phyloP scores from a whole-genome alignment of 495 filamentous ascomycete species.

The Letharia columbiana region DNA sequence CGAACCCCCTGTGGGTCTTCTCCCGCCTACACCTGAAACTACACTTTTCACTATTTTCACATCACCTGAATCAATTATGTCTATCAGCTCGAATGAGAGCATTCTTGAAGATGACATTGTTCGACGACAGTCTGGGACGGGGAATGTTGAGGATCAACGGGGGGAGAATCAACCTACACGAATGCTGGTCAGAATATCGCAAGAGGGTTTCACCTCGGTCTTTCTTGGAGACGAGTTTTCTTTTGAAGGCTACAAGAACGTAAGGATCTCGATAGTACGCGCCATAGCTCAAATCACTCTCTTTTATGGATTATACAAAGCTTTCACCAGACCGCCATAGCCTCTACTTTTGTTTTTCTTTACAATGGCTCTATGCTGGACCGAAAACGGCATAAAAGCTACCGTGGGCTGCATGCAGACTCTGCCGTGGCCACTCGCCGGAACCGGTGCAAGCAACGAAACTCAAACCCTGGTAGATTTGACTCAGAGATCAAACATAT shows the following conservation, averaged over 20 bases:
- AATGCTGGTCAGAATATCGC: not conserved
- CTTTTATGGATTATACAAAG: not conserved
- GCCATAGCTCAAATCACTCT: not conserved
- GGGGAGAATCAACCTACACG: not conserved
- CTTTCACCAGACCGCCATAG: not conserved
- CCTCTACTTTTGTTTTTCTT: not conserved
- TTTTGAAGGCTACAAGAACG: not conserved
- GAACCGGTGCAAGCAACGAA: not conserved
- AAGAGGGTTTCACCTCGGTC: not conserved
- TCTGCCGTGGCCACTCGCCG: not conserved
- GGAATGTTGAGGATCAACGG: not conserved
- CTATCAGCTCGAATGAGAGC: not conserved
- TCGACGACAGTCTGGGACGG: not conserved
- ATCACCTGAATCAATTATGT: not conserved
- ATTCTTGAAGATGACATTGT: not conserved
- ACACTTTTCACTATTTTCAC: not conserved
- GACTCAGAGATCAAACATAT: not conserved
- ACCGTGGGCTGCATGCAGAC: not conserved
- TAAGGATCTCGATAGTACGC: not conserved
- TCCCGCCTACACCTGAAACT: not conserved
- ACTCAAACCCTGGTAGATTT: not conserved
- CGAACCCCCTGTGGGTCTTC: not conserved
- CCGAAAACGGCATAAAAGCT: not conserved
- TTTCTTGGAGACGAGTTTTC: not conserved
- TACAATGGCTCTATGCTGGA: not conserved